These are phyloP conservation scores for Malassezia globosa DNA, from an alignment of 1,284 basidiomycete genomes.

Conservation along the genomic window DNA sequence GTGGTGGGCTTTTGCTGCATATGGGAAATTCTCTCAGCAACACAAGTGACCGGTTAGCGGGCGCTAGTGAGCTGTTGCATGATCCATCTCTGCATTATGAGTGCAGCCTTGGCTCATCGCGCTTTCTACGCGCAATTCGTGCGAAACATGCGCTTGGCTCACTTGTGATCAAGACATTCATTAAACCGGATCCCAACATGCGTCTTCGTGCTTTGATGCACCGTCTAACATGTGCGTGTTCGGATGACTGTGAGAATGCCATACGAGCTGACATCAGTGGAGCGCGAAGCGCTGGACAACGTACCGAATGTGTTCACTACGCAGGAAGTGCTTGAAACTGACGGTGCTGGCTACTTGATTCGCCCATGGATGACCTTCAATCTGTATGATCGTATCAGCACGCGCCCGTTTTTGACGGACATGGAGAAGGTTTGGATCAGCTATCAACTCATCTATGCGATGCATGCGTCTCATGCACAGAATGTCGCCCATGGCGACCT, in stretches of 20 bases:
- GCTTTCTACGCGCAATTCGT: conserved; percentile 84
- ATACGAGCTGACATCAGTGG: conserved; percentile 45
- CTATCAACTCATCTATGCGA: conserved; percentile 77
- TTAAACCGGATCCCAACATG: conserved; percentile 65
- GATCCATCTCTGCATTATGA: conserved; percentile 10
- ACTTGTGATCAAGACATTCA: conserved; percentile 67
- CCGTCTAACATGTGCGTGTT: conserved; percentile 56
- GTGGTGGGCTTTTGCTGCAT: too few species aligned
- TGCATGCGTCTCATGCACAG: conserved; percentile 69
- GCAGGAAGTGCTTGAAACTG: conserved; percentile 83
- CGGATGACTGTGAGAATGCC: neutral
- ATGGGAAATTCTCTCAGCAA: conserved; percentile 14
- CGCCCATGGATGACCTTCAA: conserved; percentile 90
- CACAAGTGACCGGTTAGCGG: conserved; percentile 7
- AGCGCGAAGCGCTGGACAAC: conserved; percentile 71
- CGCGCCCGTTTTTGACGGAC: conserved; percentile 77
- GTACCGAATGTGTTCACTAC: conserved; percentile 82
- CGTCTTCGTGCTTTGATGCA: conserved; percentile 59
- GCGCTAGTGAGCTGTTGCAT: conserved; percentile 9
- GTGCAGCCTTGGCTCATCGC: conserved; percentile 68
- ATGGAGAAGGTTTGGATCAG: conserved; percentile 98
- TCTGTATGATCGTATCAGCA: conserved; percentile 94
- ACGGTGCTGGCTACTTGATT: conserved; percentile 87
- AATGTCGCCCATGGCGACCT: conserved; percentile 86
- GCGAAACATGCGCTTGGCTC: conserved; percentile 62